phyloP scores from a whole-genome alignment of 2,329 filamentous ascomycete genomes.

The Cadophora gregata region DNA sequence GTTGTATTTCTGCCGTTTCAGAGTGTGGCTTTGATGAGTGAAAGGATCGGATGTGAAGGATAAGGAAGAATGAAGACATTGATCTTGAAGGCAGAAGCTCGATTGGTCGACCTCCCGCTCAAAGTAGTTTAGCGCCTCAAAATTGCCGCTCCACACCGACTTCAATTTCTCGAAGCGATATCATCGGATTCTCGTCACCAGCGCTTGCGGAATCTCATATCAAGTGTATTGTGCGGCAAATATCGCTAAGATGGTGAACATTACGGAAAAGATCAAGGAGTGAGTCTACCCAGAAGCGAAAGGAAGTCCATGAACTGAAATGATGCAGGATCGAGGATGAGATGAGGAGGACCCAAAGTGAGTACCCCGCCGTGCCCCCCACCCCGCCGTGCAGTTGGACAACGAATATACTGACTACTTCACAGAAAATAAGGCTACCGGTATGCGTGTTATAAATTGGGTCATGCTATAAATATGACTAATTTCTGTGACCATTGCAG shows the following conservation, averaged over 20 bases:
- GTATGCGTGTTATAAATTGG: slow-evolving; percentile 58
- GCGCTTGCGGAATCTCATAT: neutral
- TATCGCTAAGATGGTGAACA: slow-evolving; percentile 85
- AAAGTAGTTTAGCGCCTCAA: slow-evolving; percentile 1
- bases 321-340: slow-evolving; percentile 91
- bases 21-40: no score
- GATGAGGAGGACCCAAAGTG: slow-evolving; percentile 99
- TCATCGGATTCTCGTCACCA: slow-evolving; percentile 10
- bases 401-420: slow-evolving; percentile 19
- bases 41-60: no score
- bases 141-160: slow-evolving; percentile 28
- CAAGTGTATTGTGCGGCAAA: slow-evolving; percentile 20
- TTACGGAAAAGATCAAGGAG: slow-evolving; percentile 99
- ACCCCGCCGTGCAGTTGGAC: neutral
- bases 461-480: slow-evolving; percentile 9
- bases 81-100: neutral
- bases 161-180: slow-evolving; percentile 15
- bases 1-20: no score
- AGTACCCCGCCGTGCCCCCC: slow-evolving; percentile 44
- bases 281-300: slow-evolving; percentile 51
- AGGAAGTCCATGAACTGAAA: slow-evolving; percentile 28
- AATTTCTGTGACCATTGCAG: slow-evolving; percentile 53
- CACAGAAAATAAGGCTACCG: slow-evolving; percentile 96
- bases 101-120: neutral
- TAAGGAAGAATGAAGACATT: no score